A percentile compares a stretch with the other conserved stretches of the same genome.
Conservation (phyloP, 352 stramenopile species). For the Phytophthora pinifolia region DNA sequence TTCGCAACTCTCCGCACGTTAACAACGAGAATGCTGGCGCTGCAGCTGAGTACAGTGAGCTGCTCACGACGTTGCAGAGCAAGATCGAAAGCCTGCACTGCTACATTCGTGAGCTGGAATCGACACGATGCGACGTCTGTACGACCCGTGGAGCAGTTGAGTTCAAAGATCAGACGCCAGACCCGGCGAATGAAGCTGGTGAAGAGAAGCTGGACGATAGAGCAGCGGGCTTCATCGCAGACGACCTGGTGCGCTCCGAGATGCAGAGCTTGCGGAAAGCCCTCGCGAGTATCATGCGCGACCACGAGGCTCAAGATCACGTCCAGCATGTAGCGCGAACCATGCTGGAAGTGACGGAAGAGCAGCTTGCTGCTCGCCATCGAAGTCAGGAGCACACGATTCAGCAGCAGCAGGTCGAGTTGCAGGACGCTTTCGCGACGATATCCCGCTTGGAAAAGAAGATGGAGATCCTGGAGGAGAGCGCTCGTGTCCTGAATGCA, state of each 20-base stretch:
- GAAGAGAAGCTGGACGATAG: background rate
- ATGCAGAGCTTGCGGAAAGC: slow-evolving; percentile 43
- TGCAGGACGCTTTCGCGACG: slow-evolving; percentile 25
- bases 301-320: slow-evolving; percentile 37
- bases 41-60: slow-evolving; percentile 22
- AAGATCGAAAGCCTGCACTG: slow-evolving; percentile 62
- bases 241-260: slow-evolving; percentile 54
- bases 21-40: slow-evolving; percentile 55
- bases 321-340: slow-evolving; percentile 18
- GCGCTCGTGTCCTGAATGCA: slow-evolving; percentile 8
- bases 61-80: slow-evolving; percentile 49
- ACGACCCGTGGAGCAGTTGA: slow-evolving; percentile 4
- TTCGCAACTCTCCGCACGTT: slow-evolving; percentile 67
- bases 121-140: slow-evolving; percentile 17
- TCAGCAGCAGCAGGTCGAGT: slow-evolving; percentile 32
- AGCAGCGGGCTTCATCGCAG: slow-evolving; percentile 17
- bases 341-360: slow-evolving; percentile 25
- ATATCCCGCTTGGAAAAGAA: slow-evolving; percentile 27
- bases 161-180: background rate
- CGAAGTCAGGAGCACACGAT: slow-evolving; percentile 35
- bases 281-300: slow-evolving; percentile 40
- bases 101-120: slow-evolving; percentile 60
- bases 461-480: slow-evolving; percentile 29
- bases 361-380: slow-evolving; percentile 28
- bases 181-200: background rate